Percentiles rank a stretch among this genome's conserved stretches.
phyloP scores from a whole-genome alignment of 108 stramenopile genomes.

The Bacterosira constricta region DNA sequence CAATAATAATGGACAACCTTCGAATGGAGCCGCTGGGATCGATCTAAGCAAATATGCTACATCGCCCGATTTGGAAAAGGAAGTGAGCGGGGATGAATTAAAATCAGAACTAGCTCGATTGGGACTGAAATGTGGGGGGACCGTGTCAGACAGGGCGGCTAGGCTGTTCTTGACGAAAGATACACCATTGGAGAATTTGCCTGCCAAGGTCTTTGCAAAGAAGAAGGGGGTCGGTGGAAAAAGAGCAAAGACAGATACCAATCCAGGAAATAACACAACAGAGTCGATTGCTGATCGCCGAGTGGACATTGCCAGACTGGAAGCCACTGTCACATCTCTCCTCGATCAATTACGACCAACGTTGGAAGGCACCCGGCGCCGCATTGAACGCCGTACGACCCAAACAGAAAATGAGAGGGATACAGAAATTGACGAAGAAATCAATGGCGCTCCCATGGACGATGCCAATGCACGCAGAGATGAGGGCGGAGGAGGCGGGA shows the following conservation, averaged over 20 bases:
- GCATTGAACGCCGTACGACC: conserved; percentile 89
- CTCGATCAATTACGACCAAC: conserved; percentile 87
- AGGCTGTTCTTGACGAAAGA: conserved; percentile 91
- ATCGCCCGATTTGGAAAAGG: conserved; percentile 63
- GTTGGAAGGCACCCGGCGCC: conserved; percentile 84
- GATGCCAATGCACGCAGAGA: conserved; percentile 24
- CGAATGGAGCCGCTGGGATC: conserved; percentile 34
- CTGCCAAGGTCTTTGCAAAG: conserved; percentile 79
- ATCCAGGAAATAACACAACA: not conserved
- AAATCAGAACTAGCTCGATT: conserved; percentile 88
- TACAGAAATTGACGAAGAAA: conserved; percentile 86
- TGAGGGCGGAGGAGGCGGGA: conserved; percentile 52
- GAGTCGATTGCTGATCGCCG: conserved; percentile 56
- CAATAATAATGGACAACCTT: not conserved
- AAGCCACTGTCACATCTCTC: conserved; percentile 76
- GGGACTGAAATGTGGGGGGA: conserved; percentile 97
- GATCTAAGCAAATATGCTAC: conserved; percentile 68
- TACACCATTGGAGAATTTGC: conserved; percentile 81
- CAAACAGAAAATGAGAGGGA: conserved; percentile 93
- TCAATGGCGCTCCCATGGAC: conserved; percentile 49
- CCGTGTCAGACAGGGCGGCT: conserved; percentile 84
- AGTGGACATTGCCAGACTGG: conserved; percentile 74
- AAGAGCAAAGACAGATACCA: not conserved
- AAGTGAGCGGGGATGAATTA: conserved; percentile 79
- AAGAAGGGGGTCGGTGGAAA: conserved; percentile 19